Conservation (phyloP, 768 basidiomycete genomes). For the Asterophora lycoperdoides region DNA sequence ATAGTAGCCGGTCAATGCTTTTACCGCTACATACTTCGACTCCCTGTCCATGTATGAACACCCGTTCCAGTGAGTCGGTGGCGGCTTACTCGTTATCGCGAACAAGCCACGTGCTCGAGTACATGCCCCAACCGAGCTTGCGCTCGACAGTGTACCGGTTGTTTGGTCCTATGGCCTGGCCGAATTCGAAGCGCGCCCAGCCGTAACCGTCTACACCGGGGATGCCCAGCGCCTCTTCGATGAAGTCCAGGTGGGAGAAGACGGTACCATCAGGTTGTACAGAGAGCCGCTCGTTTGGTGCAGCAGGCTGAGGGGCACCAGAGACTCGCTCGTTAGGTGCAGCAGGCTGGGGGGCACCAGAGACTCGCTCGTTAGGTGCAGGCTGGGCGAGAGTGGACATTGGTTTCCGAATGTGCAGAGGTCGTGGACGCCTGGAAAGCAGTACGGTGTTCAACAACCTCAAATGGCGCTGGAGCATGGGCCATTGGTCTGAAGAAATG, state of each 20-base stretch:
- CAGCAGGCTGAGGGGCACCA: no score
- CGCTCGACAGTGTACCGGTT: constrained; percentile 21
- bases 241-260: constrained; percentile 10
- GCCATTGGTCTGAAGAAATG: no score
- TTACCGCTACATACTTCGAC: constrained; percentile 27
- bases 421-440: no score
- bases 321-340: no score
- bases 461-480: no score
- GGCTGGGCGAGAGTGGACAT: no score
- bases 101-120: constrained; percentile 28
- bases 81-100: constrained; percentile 20
- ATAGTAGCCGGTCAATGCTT: constrained; percentile 24
- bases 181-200: constrained; percentile 22
- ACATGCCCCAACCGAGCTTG: constrained; percentile 31
- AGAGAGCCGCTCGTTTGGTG: no score
- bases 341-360: no score
- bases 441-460: no score
- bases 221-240: constrained; percentile 27
- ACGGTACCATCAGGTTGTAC: no score
- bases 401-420: no score
- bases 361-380: no score
- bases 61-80: not conserved
- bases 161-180: constrained; percentile 23
- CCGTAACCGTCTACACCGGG: constrained; percentile 25
- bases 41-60: constrained; percentile 10